Evolutionary conservation across 192 early-diverging fungal genomes (phyloP).

Genomic region (Phlyctochytrium arcticum): DNA sequence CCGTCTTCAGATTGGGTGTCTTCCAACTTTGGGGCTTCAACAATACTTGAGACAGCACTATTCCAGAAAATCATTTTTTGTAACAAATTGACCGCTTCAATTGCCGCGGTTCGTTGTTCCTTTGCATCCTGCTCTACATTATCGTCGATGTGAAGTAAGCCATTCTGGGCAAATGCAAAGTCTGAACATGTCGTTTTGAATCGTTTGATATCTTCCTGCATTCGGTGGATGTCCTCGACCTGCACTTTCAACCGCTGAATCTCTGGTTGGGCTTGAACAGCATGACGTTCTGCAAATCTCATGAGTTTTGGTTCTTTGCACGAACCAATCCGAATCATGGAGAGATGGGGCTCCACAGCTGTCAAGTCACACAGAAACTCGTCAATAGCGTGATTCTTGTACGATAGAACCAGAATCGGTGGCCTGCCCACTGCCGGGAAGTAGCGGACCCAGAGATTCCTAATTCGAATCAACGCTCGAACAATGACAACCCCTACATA

Average conservation of each 20-base stretch:
- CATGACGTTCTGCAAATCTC: constrained; percentile 13
- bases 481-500: constrained; percentile 41
- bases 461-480: constrained; percentile 23
- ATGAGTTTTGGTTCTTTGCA: constrained; percentile 21
- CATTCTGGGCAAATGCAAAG: background rate
- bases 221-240: constrained; percentile 24
- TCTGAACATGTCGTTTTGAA: background rate
- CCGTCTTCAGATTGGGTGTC: background rate
- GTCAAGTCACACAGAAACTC: constrained; percentile 34
- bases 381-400: constrained; percentile 44
- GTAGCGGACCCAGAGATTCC: constrained; percentile 28
- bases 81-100: background rate
- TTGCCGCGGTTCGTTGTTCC: background rate
- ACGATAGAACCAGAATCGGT: constrained; percentile 32
- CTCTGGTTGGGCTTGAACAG: constrained; percentile 1
- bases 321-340: constrained; percentile 25
- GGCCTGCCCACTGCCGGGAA: constrained; percentile 23
- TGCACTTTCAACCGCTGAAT: constrained; percentile 5
- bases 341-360: constrained; percentile 16
- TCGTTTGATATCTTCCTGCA: background rate
- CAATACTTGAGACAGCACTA: background rate
- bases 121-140: background rate
- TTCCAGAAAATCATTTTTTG: too few relatives aligned
- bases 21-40: background rate
- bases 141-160: background rate